Percentiles rank a stretch among this genome's conserved stretches.
phyloP scores from a whole-genome alignment of 208 protist species.

The Leishmania major region DNA sequence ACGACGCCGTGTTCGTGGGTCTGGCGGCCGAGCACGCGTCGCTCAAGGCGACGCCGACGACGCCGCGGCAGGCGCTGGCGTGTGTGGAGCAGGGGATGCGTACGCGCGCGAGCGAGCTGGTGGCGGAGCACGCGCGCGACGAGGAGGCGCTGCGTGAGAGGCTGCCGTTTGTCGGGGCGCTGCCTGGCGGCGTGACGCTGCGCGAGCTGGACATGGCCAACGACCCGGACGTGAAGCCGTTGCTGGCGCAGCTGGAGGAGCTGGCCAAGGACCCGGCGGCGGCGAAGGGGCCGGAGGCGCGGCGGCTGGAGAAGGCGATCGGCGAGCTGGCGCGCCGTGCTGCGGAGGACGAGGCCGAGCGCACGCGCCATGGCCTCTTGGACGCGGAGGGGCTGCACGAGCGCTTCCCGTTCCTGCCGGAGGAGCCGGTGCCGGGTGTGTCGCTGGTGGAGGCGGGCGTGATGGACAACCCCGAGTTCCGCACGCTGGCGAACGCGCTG shows the following conservation, averaged over 20 bases:
- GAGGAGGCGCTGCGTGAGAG: slow-evolving; percentile 29
- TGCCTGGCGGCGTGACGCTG: slow-evolving; percentile 36
- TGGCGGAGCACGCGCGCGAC: slow-evolving; percentile 14
- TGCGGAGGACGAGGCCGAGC: slow-evolving; percentile 44
- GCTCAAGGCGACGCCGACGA: neutral
- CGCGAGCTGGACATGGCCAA: slow-evolving; percentile 35
- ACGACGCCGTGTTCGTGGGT: slow-evolving; percentile 5
- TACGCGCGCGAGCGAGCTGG: slow-evolving; percentile 8
- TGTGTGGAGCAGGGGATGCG: slow-evolving; percentile 32
- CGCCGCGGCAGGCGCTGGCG: slow-evolving; percentile 4
- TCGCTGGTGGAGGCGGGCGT: slow-evolving; percentile 42
- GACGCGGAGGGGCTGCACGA: slow-evolving; percentile 38
- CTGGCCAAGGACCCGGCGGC: slow-evolving; percentile 33
- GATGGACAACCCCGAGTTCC: slow-evolving; percentile 47
- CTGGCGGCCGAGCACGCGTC: neutral
- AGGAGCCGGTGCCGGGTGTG: slow-evolving; percentile 45
- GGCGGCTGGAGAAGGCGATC: slow-evolving; percentile 52
- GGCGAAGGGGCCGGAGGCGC: slow-evolving; percentile 26
- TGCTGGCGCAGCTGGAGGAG: slow-evolving; percentile 41
- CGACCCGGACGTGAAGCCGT: slow-evolving; percentile 29
- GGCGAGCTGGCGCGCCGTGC: slow-evolving; percentile 32
- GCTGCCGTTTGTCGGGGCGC: slow-evolving; percentile 36
- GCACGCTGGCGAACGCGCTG: slow-evolving; percentile 41
- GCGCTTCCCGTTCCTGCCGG: slow-evolving; percentile 45
- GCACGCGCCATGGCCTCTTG: slow-evolving; percentile 22